Evolutionary conservation across 768 basidiomycete genomes (phyloP).

Genomic region (Phylloporus sp.): DNA sequence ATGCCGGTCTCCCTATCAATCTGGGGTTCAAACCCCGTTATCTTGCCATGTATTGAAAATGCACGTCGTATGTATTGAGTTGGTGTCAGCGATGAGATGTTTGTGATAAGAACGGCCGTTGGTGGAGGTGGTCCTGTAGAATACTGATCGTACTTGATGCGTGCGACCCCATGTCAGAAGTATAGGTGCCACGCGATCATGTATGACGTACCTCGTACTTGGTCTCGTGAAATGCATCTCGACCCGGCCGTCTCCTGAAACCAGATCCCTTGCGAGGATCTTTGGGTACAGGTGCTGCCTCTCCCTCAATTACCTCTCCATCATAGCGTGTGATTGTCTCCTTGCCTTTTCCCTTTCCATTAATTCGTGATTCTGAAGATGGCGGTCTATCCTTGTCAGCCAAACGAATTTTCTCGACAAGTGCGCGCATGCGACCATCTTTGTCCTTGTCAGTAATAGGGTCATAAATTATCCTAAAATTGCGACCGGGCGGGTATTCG

Average conservation of each 20-base stretch:
- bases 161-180: slow-evolving; percentile 5
- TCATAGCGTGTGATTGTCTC: slow-evolving; percentile 51
- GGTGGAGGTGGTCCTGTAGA: slow-evolving; percentile 74
- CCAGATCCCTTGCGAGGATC: slow-evolving; percentile 56
- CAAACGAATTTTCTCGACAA: slow-evolving; percentile 40
- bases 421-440: slow-evolving; percentile 36
- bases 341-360: slow-evolving; percentile 63
- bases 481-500: slow-evolving; percentile 44
- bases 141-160: slow-evolving; percentile 66
- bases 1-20: slow-evolving; percentile 78
- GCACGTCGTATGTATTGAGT: slow-evolving; percentile 60
- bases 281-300: slow-evolving; percentile 35
- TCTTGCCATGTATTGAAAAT: slow-evolving; percentile 58
- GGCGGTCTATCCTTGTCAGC: slow-evolving; percentile 29
- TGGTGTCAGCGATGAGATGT: slow-evolving; percentile 69
- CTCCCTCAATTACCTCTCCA: slow-evolving; percentile 50
- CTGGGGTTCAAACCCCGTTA: slow-evolving; percentile 70
- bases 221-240: slow-evolving; percentile 41
- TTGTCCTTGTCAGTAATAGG: slow-evolving; percentile 47
- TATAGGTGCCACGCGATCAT: neutral
- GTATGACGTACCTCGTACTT: slow-evolving; percentile 53
- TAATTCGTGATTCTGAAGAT: slow-evolving; percentile 39
- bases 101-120: slow-evolving; percentile 65
- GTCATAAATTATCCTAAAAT: slow-evolving; percentile 66
- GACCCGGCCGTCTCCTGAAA: slow-evolving; percentile 29